These are phyloP conservation scores for Dothidotthia symphoricarpi DNA, from an alignment of 2,329 filamentous ascomycete genomes.

Conservation along the genomic window DNA sequence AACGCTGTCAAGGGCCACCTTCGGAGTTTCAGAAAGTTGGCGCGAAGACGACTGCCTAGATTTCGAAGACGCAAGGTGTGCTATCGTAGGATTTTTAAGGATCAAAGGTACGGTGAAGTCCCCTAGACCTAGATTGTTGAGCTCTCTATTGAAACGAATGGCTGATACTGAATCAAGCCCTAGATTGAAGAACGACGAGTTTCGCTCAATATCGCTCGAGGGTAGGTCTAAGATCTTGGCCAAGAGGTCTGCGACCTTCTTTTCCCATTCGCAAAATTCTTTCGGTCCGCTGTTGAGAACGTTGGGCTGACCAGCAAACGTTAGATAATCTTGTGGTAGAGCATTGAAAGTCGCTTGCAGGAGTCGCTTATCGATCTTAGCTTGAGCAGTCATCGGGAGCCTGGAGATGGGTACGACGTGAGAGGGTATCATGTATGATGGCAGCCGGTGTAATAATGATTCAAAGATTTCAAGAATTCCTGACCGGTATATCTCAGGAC, in stretches of 20 bases:
- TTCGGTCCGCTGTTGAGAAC: constrained; percentile 4
- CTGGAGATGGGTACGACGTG: constrained; percentile 67
- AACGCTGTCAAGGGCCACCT: constrained; percentile 4
- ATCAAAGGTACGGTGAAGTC: constrained; percentile 66
- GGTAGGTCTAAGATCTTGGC: constrained; percentile 51
- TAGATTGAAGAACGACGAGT: constrained; percentile 72
- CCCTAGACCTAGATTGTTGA: constrained; percentile 51
- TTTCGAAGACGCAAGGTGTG: constrained; percentile 52
- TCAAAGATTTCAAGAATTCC: constrained; percentile 51
- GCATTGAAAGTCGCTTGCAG: constrained; percentile 52
- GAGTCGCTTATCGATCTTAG: constrained; percentile 65
- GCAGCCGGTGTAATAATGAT: constrained; percentile 57
- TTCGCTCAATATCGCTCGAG: constrained; percentile 53
- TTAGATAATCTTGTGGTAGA: constrained; percentile 51
- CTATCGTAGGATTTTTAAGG: constrained; percentile 66
- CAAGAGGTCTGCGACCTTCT: constrained; percentile 55
- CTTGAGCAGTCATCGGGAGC: constrained; percentile 70
- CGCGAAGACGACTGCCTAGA: neutral
- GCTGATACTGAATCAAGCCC: constrained; percentile 83
- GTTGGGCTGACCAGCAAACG: constrained; percentile 23
- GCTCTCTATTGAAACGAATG: constrained; percentile 63
- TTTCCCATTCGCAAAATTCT: constrained; percentile 58
- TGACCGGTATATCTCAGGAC: constrained; percentile 33
- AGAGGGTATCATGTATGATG: constrained; percentile 76
- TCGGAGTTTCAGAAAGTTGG: neutral